These are phyloP conservation scores for Leptomonas pyrrhocoris DNA, from an alignment of 208 protist species.

Conservation along the genomic window DNA sequence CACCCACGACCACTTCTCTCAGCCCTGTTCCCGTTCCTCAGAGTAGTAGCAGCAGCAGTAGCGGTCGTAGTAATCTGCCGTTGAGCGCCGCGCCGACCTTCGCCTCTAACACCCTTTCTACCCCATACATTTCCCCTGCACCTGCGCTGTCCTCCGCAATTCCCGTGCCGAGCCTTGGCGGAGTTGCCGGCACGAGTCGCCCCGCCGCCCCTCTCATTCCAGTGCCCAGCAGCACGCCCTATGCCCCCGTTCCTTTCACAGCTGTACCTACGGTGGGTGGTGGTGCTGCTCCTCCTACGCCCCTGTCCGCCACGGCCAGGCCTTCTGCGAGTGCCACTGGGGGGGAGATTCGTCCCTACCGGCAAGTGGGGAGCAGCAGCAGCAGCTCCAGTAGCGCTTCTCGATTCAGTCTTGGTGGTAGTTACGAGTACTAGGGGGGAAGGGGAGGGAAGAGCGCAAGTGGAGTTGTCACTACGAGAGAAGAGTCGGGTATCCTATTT, in stretches of 20 bases:
- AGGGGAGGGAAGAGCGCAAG: neutral
- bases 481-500: too few species aligned
- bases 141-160: neutral
- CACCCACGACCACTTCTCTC: constrained; percentile 32
- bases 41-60: neutral
- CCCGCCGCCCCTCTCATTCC: neutral
- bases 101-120: neutral
- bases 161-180: neutral
- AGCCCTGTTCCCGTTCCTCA: constrained; percentile 22
- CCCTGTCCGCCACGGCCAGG: too few species aligned
- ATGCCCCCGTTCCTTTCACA: neutral
- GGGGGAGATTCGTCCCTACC: constrained; percentile 18
- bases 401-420: constrained; percentile 1
- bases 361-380: constrained; percentile 20
- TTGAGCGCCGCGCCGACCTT: too few species aligned
- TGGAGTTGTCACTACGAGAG: neutral
- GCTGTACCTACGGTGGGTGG: neutral
- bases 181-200: neutral
- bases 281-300: neutral
- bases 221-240: neutral
- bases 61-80: too few species aligned
- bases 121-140: neutral
- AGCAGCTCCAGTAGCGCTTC: constrained; percentile 18
- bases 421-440: constrained; percentile 20
- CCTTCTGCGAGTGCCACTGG: too few species aligned